A percentile compares a stretch with the other conserved stretches of the same genome.
Evolutionary conservation across 371 early-diverging fungal species (phyloP).

Genomic region (Catenaria anguillulae): DNA sequence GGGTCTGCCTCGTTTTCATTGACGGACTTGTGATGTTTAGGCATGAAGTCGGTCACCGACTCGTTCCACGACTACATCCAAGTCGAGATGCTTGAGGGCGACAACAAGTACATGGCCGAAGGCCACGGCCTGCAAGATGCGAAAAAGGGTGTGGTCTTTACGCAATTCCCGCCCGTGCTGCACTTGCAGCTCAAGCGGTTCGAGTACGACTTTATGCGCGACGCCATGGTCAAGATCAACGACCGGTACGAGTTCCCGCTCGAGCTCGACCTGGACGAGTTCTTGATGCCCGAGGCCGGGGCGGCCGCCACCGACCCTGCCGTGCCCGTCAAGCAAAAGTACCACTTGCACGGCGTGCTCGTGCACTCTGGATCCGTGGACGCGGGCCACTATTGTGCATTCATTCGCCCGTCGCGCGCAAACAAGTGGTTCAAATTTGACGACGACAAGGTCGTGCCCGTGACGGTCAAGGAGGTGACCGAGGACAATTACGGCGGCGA

Average conservation of each 20-base stretch:
- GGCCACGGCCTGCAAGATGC: conserved; percentile 94
- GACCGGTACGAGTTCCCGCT: conserved; percentile 94
- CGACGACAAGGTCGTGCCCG: conserved; percentile 90
- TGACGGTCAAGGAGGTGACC: conserved; percentile 69
- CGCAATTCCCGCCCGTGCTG: conserved; percentile 87
- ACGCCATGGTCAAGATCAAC: conserved; percentile 92
- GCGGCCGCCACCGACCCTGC: no score
- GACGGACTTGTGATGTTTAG: no score
- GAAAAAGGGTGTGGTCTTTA: conserved; percentile 89
- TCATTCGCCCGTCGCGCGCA: conserved; percentile 61
- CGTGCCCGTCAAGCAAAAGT: conserved; percentile 44
- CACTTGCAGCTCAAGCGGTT: conserved; percentile 97
- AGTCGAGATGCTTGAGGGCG: conserved; percentile 88
- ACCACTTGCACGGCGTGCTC: conserved; percentile 78
- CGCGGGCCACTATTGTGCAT: conserved; percentile 96
- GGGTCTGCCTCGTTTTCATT: no score
- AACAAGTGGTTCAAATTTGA: conserved; percentile 92
- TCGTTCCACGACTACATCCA: conserved; percentile 81
- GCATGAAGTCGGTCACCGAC: conserved; percentile 68
- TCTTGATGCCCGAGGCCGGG: conserved; percentile 28
- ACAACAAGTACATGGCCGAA: conserved; percentile 95
- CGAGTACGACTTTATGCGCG: conserved; percentile 89
- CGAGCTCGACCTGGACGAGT: conserved; percentile 81
- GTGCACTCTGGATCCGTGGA: conserved; percentile 93
- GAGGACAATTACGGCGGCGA: conserved; percentile 95